These are phyloP conservation scores for Amniculicola lignicola DNA, from an alignment of 495 filamentous ascomycete genomes.

Conservation along the genomic window DNA sequence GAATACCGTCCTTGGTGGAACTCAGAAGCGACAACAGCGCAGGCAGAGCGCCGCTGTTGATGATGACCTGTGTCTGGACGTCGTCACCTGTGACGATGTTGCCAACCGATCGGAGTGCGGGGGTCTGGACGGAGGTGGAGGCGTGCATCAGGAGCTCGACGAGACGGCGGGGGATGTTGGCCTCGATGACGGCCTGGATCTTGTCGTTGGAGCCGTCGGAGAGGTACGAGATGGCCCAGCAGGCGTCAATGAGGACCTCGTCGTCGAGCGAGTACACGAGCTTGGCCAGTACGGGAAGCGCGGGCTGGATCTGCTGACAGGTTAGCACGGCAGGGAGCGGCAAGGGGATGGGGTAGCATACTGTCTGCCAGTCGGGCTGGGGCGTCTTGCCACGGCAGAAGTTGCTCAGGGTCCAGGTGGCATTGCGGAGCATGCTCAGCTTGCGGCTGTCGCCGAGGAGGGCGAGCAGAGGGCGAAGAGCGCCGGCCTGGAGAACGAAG, in stretches of 20 bases:
- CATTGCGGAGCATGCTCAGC: constrained; percentile 98
- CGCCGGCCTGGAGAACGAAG: constrained; percentile 86
- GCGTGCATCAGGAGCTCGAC: constrained; percentile 98
- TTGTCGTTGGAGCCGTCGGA: constrained; percentile 99
- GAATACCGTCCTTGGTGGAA: constrained; percentile 97
- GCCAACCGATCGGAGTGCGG: constrained; percentile 92
- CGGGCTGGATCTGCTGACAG: constrained; percentile 75
- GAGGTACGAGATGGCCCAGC: constrained; percentile 99
- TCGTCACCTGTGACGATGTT: constrained; percentile 99
- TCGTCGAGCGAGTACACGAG: constrained; percentile 98
- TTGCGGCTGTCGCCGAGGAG: constrained; percentile 97
- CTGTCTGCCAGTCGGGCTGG: constrained; percentile 96
- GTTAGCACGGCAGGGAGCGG: constrained; percentile 30
- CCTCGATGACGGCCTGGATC: constrained; percentile 98
- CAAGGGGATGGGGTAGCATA: constrained; percentile 49
- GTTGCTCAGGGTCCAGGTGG: constrained; percentile 99
- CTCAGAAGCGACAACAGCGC: constrained; percentile 88
- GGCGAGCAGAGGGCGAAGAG: constrained; percentile 80
- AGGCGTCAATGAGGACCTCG: constrained; percentile 97
- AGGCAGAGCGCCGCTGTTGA: constrained; percentile 92
- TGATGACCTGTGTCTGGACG: constrained; percentile 98
- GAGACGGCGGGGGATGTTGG: constrained; percentile 92
- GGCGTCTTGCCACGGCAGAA: constrained; percentile 99
- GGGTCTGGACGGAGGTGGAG: constrained; percentile 98
- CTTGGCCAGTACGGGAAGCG: constrained; percentile 94